Evolutionary conservation across 306 rosid genomes (phyloP), one percentile per base, ranked within the genome.

Genomic region (Prinsepia uniflora): DNA sequence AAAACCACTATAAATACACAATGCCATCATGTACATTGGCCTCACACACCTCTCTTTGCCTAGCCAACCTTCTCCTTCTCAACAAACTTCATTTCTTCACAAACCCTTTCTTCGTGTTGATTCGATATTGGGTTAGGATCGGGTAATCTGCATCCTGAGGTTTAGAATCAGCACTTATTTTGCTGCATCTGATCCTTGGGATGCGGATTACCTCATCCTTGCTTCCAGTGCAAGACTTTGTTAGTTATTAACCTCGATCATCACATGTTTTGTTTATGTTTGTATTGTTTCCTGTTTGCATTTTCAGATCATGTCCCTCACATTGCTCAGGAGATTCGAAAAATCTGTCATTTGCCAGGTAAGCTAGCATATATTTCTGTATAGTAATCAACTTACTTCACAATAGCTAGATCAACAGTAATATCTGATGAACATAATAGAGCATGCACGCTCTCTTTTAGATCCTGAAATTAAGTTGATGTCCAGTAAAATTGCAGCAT

Each of bases 61-160:
- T 43, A 72, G 47, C 24, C 12, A n/a, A 3, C 61, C 49, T 75
- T 77, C 67, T 50, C 67, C 65, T 61, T 41, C 42, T 60, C 19
- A 41, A 66, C 18, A 61, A 6, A 34, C 8, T 61, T 40, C 8
- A 8, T 41, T 53, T 67, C 62, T 18, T 58, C 36, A 54, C 65
- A 53, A 18, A 63, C 44, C 36, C 54, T 46, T 17, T 56, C 19
- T 17, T 55, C 36, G 50, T 53, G 45, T 44, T 65, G 12, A 20
- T 4, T 18, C 19, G 44, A 60, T 73, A 71, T 78, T 81, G 85
- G 57, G 77, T 72, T 10, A 67, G 84, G 86, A 82, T 73, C 18
- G 40, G 86, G 81, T 85, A 85, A 85, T 82, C 84, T 82, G 86
- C 89, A 85, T 82, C 89, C 86, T 85, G 86, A 79, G 89, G 98